Evolutionary conservation across 495 filamentous ascomycete genomes (phyloP).

Genomic region (Penicillium macrosclerotiorum): DNA sequence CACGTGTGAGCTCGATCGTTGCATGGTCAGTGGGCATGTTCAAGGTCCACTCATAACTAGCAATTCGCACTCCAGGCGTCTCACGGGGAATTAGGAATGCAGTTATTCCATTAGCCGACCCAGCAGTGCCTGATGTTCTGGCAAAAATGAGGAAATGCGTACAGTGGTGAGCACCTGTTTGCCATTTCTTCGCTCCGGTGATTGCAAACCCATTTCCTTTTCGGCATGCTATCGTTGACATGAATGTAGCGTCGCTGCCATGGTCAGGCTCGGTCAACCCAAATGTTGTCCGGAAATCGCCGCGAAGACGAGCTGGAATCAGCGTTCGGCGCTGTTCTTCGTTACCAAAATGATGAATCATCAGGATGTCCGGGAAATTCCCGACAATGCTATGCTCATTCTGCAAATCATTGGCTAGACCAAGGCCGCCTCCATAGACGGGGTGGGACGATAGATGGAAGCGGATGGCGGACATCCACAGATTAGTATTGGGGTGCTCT

Average conservation of each 20-base stretch:
- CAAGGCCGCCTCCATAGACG: conserved; percentile 43
- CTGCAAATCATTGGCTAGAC: conserved; percentile 61
- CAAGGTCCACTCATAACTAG: conserved; percentile 58
- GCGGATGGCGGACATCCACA: conserved; percentile 60
- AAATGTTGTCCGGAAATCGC: conserved; percentile 52
- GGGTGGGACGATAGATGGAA: conserved; percentile 54
- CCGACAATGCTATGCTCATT: conserved; percentile 58
- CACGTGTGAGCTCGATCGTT: conserved; percentile 47
- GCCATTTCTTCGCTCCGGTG: conserved; percentile 59
- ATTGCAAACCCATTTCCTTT: conserved; percentile 47
- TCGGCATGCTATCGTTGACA: conserved; percentile 47
- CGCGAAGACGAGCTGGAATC: conserved; percentile 47
- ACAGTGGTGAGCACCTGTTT: conserved; percentile 56
- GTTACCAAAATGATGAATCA: conserved; percentile 55
- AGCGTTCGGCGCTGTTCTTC: conserved; percentile 47
- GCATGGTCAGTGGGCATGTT: conserved; percentile 65
- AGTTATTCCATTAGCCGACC: conserved; percentile 51
- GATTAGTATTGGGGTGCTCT: conserved; percentile 44
- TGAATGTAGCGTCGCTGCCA: conserved; percentile 58
- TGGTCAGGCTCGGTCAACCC: conserved; percentile 61
- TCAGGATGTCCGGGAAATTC: conserved; percentile 58
- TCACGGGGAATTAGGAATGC: conserved; percentile 54
- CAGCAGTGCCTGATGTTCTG: conserved; percentile 46
- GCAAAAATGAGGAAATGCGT: conserved; percentile 61
- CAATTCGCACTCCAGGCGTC: conserved; percentile 44